These are phyloP conservation scores for Colletotrichum lentis DNA, from an alignment of 2,329 filamentous ascomycete species.

Conservation along the genomic window DNA sequence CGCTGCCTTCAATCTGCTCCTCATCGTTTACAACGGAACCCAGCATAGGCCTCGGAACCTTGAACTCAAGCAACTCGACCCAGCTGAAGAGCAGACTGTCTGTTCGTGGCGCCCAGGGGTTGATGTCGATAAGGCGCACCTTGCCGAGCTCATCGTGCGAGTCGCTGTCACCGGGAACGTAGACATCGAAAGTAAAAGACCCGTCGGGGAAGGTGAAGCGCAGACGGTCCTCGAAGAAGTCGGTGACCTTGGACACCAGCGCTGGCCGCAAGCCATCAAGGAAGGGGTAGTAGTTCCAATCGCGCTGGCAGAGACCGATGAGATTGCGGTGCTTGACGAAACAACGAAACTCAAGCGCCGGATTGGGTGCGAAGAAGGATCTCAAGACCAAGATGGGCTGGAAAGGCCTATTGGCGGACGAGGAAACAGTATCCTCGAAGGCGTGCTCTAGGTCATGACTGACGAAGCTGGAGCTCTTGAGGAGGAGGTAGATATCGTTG, in stretches of 20 bases:
- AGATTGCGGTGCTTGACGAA: conserved; percentile 87
- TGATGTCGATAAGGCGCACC: conserved; percentile 91
- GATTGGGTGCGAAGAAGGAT: conserved; percentile 87
- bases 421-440: conserved; percentile 75
- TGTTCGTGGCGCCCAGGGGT: conserved; percentile 90
- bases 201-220: conserved; percentile 82
- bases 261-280: conserved; percentile 69
- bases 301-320: conserved; percentile 85
- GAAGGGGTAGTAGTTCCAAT: conserved; percentile 90
- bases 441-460: conserved; percentile 94
- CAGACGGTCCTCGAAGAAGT: conserved; percentile 80
- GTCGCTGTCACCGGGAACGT: conserved; percentile 74
- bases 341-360: conserved; percentile 91
- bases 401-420: conserved; percentile 54
- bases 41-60: conserved; percentile 66
- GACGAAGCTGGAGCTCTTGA: conserved; percentile 94
- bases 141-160: conserved; percentile 70
- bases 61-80: conserved; percentile 81
- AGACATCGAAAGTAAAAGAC: conserved; percentile 90
- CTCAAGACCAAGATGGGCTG: conserved; percentile 84
- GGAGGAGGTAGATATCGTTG: conserved; percentile 90
- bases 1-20: conserved; percentile 46
- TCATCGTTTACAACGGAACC: conserved; percentile 54
- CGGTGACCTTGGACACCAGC: conserved; percentile 72
- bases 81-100: conserved; percentile 91